Conservation (phyloP, 495 filamentous ascomycete genomes). For the Venustampulla echinocandica region DNA sequence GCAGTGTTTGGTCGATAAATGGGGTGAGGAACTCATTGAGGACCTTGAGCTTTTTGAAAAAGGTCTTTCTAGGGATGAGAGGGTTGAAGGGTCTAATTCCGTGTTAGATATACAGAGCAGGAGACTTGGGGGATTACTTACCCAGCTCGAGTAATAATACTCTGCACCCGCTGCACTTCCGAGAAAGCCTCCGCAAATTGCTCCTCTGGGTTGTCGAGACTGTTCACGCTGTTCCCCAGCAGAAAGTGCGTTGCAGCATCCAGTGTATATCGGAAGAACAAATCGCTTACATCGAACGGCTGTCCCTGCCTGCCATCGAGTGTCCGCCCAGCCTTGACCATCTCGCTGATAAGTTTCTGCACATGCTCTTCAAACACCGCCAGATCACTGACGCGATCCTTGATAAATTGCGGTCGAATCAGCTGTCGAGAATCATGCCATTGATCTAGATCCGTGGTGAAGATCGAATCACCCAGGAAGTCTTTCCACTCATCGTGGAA, state of each 20-base stretch:
- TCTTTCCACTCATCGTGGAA: slow-evolving; percentile 64
- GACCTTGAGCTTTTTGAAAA: slow-evolving; percentile 51
- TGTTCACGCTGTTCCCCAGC: slow-evolving; percentile 67
- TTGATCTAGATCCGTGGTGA: slow-evolving; percentile 61
- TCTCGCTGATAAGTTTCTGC: slow-evolving; percentile 48
- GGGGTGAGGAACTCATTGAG: slow-evolving; percentile 68
- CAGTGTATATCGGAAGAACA: slow-evolving; percentile 75
- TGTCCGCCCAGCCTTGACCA: slow-evolving; percentile 48
- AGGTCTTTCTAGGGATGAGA: slow-evolving; percentile 49
- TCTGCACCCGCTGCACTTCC: slow-evolving; percentile 63
- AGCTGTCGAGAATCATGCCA: slow-evolving; percentile 67
- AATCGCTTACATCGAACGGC: slow-evolving; percentile 54
- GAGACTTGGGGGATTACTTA: slow-evolving; percentile 20
- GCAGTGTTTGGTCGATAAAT: slow-evolving; percentile 59
- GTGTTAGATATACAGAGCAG: background rate
- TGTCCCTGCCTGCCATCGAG: slow-evolving; percentile 33
- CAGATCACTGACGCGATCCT: slow-evolving; percentile 71
- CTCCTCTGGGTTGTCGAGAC: slow-evolving; percentile 36
- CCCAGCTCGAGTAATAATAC: slow-evolving; percentile 48
- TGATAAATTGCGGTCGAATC: slow-evolving; percentile 75
- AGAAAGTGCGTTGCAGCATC: slow-evolving; percentile 82
- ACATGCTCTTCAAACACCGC: slow-evolving; percentile 74
- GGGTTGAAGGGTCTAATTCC: slow-evolving; percentile 40
- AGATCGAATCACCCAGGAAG: slow-evolving; percentile 74
- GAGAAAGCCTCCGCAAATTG: slow-evolving; percentile 66